Evolutionary conservation across 371 early-diverging fungal genomes (phyloP).

Genomic region (Rhizopus microsporus): DNA sequence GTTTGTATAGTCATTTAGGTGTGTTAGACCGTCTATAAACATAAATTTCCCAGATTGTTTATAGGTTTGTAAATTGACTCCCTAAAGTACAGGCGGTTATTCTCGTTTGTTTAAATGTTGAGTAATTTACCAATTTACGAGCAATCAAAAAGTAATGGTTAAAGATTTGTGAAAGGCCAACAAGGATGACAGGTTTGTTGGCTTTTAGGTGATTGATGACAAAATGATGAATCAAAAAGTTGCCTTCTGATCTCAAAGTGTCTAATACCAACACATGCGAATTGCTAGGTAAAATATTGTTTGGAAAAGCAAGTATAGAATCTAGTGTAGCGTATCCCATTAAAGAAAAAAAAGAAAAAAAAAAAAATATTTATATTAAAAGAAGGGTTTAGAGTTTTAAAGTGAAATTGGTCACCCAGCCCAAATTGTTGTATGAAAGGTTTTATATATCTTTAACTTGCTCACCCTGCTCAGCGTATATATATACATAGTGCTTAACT

Average conservation of each 20-base stretch:
- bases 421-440: no score
- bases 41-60: constrained; percentile 55
- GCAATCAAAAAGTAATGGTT: constrained; percentile 68
- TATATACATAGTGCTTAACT: no score
- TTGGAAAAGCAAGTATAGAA: constrained; percentile 49
- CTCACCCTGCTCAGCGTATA: no score
- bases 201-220: constrained; percentile 64
- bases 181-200: constrained; percentile 58
- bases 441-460: no score
- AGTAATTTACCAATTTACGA: constrained; percentile 61
- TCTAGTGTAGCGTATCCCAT: constrained; percentile 56
- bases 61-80: constrained; percentile 58
- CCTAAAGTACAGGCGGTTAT: constrained; percentile 35
- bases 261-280: constrained; percentile 64
- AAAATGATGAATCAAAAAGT: constrained; percentile 74
- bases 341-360: background rate
- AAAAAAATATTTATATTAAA: constrained; percentile 2
- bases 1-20: constrained; percentile 50
- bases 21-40: constrained; percentile 68
- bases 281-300: constrained; percentile 49
- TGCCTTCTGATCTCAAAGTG: constrained; percentile 63
- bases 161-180: constrained; percentile 67
- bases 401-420: no score
- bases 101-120: background rate
- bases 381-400: no score